Evolutionary conservation across 2,329 filamentous ascomycete genomes (phyloP).

Genomic region (Aspergillus pseudoterreus): DNA sequence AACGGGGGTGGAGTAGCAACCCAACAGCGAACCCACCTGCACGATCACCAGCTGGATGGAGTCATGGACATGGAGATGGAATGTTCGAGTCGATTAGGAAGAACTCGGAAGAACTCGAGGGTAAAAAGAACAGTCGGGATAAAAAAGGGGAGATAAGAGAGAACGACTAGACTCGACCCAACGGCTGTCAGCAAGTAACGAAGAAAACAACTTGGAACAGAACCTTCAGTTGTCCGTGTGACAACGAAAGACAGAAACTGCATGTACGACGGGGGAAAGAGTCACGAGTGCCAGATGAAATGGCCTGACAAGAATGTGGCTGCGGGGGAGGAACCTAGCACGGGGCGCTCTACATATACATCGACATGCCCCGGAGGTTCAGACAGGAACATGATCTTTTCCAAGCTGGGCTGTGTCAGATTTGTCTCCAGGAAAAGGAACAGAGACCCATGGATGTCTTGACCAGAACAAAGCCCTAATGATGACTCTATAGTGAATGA

Average conservation of each 20-base stretch:
- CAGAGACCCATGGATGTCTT: not conserved
- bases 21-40: not conserved
- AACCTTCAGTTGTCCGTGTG: constrained; percentile 5
- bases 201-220: not conserved
- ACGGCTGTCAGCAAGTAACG: not conserved
- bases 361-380: not conserved
- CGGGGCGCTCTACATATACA: not conserved
- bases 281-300: constrained; percentile 2
- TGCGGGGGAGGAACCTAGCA: constrained; percentile 2
- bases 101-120: no score
- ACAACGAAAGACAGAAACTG: not conserved
- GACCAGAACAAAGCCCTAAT: no score
- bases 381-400: no score
- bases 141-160: no score
- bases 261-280: constrained; percentile 4
- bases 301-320: constrained; percentile 9
- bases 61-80: no score
- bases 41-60: not conserved
- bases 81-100: no score
- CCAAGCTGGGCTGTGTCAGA: not conserved
- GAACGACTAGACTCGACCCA: no score
- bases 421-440: not conserved
- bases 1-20: constrained; percentile 10
- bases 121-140: no score
- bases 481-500: no score